These are phyloP conservation scores for Fusarium piperis DNA, from an alignment of 2,329 filamentous ascomycete species.

Conservation along the genomic window DNA sequence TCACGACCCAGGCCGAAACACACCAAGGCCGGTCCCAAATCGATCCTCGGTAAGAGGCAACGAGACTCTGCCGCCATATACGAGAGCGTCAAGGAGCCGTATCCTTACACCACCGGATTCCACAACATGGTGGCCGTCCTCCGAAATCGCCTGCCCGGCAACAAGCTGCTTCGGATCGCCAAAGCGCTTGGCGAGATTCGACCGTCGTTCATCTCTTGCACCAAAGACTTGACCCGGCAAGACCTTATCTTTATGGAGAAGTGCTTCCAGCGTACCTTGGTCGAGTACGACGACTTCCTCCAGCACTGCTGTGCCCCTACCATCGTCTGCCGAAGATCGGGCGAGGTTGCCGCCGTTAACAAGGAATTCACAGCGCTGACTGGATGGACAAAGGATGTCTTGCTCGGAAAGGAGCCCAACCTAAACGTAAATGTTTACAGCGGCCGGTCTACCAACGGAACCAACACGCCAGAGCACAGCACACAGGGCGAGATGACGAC, in stretches of 20 bases:
- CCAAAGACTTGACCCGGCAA: conserved; percentile 84
- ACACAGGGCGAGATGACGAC: conserved; percentile 55
- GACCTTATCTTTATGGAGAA: conserved; percentile 98
- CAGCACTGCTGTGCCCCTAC: conserved; percentile 89
- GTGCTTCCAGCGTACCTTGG: conserved; percentile 90
- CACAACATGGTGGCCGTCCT: conserved; percentile 87
- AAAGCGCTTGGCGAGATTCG: conserved; percentile 89
- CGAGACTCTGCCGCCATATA: conserved; percentile 88
- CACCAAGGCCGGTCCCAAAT: conserved; percentile 54
- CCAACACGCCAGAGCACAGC: conserved; percentile 48
- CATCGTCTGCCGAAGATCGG: conserved; percentile 89
- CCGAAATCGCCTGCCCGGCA: conserved; percentile 78
- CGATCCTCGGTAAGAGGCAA: conserved; percentile 66
- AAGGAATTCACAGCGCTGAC: conserved; percentile 97
- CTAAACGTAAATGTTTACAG: conserved; percentile 77
- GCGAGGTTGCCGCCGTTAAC: conserved; percentile 93
- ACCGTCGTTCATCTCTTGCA: conserved; percentile 92
- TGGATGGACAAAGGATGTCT: conserved; percentile 90
- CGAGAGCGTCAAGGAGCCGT: conserved; percentile 87
- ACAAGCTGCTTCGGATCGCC: conserved; percentile 83
- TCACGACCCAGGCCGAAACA: conserved; percentile 57
- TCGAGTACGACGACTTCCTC: conserved; percentile 94
- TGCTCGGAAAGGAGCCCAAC: conserved; percentile 88
- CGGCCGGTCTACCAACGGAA: conserved; percentile 52
- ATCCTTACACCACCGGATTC: conserved; percentile 89